Conservation (phyloP, 2,329 filamentous ascomycete species). For the Ophiognomonia clavigignenti-juglandacearum region DNA sequence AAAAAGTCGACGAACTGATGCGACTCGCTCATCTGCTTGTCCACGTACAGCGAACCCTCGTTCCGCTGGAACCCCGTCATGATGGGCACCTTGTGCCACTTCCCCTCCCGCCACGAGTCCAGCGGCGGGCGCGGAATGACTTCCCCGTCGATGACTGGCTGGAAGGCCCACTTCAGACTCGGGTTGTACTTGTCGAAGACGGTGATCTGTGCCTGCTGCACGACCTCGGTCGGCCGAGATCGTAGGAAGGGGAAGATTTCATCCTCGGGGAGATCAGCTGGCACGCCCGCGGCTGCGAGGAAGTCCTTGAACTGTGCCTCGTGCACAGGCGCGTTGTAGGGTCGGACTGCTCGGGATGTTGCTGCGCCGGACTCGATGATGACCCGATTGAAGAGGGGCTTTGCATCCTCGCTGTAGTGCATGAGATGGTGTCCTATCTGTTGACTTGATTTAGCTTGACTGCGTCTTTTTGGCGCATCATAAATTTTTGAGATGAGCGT, state of each 20-base stretch:
- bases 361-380: conserved; percentile 35
- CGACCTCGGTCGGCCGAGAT: conserved; percentile 24
- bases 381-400: conserved; percentile 30
- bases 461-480: background rate
- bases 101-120: conserved; percentile 21
- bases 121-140: conserved; percentile 24
- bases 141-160: conserved; percentile 43
- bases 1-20: conserved; percentile 34
- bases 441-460: background rate
- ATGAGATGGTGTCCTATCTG: conserved; percentile 54
- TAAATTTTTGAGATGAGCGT: conserved; percentile 11
- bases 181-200: conserved; percentile 31
- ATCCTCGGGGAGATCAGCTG: conserved; percentile 35
- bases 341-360: conserved; percentile 33
- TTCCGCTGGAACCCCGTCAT: conserved; percentile 39
- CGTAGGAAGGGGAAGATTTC: conserved; percentile 41
- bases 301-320: conserved; percentile 45
- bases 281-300: conserved; percentile 39
- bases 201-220: conserved; percentile 28
- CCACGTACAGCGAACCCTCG: conserved; percentile 38
- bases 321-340: conserved; percentile 41
- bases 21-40: conserved; percentile 28
- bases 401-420: conserved; percentile 29
- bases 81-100: conserved; percentile 30
- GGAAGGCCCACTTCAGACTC: conserved; percentile 43